These are phyloP conservation scores for Penicillium brevicompactum DNA, from an alignment of 2,329 filamentous ascomycete species.

Conservation along the genomic window DNA sequence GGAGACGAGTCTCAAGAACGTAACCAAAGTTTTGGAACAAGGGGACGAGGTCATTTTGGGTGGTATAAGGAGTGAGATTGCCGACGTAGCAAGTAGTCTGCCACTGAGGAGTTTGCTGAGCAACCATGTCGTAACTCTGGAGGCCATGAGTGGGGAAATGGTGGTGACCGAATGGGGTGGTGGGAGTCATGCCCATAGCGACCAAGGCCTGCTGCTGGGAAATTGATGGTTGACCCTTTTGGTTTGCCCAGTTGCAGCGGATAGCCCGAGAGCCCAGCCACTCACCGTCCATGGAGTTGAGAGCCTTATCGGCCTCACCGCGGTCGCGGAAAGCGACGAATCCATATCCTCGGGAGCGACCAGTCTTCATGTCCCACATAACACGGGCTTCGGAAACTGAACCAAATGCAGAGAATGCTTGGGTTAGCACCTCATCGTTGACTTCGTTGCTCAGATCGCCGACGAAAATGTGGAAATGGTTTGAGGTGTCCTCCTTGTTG, in stretches of 20 bases:
- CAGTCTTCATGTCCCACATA: constrained; percentile 99
- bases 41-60: constrained; percentile 93
- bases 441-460: constrained; percentile 98
- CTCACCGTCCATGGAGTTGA: constrained; percentile 98
- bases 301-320: constrained; percentile 87
- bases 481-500: constrained; percentile 95
- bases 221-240: constrained; percentile 99
- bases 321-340: constrained; percentile 98
- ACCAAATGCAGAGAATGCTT: constrained; percentile 95
- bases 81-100: constrained; percentile 98
- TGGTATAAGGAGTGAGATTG: constrained; percentile 96
- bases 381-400: constrained; percentile 96
- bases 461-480: constrained; percentile 99
- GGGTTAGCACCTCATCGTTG: constrained; percentile 90
- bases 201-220: constrained; percentile 97
- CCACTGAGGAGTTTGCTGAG: constrained; percentile 93
- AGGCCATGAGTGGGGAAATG: constrained; percentile 97
- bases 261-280: constrained; percentile 98
- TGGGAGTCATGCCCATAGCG: constrained; percentile 97
- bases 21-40: constrained; percentile 99
- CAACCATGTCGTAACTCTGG: constrained; percentile 96
- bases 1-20: constrained; percentile 95
- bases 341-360: constrained; percentile 92
- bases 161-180: constrained; percentile 93
- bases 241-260: constrained; percentile 99